These are phyloP conservation scores for Aspergillus japonicus DNA, from an alignment of 2,329 filamentous ascomycete genomes.

Conservation along the genomic window DNA sequence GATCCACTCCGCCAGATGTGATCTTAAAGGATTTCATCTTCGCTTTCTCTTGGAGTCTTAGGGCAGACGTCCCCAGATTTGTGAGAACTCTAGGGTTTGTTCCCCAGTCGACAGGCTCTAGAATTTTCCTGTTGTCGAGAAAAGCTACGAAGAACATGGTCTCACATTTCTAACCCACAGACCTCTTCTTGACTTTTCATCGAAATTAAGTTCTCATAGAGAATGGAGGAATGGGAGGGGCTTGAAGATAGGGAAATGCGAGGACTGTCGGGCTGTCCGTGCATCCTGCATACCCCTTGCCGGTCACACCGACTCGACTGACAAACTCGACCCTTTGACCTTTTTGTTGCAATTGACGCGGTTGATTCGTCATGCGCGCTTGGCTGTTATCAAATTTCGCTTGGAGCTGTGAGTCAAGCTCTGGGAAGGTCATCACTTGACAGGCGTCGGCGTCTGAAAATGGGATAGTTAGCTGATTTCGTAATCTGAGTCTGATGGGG, in stretches of 20 bases:
- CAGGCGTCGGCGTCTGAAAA: neutral
- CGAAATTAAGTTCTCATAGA: neutral
- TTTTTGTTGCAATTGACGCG: neutral
- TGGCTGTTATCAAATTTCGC: neutral
- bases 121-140: too few relatives aligned
- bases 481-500: neutral
- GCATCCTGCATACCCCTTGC: slow-evolving; percentile 7
- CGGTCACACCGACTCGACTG: slow-evolving; percentile 7
- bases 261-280: slow-evolving; percentile 3
- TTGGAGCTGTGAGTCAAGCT: neutral
- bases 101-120: neutral
- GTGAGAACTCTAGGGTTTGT: neutral
- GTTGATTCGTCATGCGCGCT: slow-evolving; percentile 1
- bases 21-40: neutral
- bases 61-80: too few relatives aligned
- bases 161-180: neutral
- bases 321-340: neutral
- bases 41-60: neutral
- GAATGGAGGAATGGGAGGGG: neutral
- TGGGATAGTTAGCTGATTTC: neutral
- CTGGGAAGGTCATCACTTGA: slow-evolving; percentile 1
- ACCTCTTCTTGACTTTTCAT: neutral
- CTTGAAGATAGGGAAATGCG: neutral
- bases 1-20: neutral
- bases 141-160: neutral